phyloP scores from a whole-genome alignment of 2,329 filamentous ascomycete genomes.

The Cercospora zeae-maydis region DNA sequence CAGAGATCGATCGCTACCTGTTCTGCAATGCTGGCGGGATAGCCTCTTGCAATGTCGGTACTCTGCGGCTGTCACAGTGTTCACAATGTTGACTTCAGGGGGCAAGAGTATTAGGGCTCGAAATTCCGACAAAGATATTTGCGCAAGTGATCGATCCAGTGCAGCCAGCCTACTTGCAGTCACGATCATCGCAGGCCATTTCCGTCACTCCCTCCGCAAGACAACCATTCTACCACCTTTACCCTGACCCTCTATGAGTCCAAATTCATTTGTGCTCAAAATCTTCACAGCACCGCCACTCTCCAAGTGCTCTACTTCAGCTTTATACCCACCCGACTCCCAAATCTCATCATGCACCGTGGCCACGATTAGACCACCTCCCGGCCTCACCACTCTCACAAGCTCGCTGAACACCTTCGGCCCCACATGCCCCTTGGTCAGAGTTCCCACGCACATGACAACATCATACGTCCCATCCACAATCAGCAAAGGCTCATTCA shows the following conservation, averaged over 20 bases:
- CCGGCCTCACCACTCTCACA: conserved; percentile 13
- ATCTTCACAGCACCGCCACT: conserved; percentile 13
- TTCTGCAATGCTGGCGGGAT: too few species aligned
- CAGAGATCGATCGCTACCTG: too few species aligned
- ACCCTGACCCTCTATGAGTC: conserved; percentile 14
- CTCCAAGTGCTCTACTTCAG: conserved; percentile 9
- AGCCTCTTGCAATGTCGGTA: too few species aligned
- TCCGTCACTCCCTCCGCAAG: conserved; percentile 10
- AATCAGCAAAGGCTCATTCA: conserved; percentile 14
- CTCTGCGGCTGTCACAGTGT: too few species aligned
- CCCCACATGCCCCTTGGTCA: conserved; percentile 24
- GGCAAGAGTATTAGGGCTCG: too few species aligned
- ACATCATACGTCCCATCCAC: conserved; percentile 18
- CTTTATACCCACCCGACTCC: conserved; percentile 18
- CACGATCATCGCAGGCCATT: too few species aligned
- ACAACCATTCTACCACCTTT: conserved; percentile 21
- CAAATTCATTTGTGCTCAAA: conserved; percentile 13
- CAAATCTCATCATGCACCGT: conserved; percentile 23
- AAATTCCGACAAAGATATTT: too few species aligned
- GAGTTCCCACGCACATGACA: conserved; percentile 20
- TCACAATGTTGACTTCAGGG: too few species aligned
- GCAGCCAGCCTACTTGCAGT: too few species aligned
- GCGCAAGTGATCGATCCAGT: too few species aligned
- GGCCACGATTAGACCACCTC: conserved; percentile 16
- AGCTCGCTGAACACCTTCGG: conserved; percentile 15